Conservation (phyloP, 352 stramenopile genomes). For the Elongisporangium undulatum region DNA sequence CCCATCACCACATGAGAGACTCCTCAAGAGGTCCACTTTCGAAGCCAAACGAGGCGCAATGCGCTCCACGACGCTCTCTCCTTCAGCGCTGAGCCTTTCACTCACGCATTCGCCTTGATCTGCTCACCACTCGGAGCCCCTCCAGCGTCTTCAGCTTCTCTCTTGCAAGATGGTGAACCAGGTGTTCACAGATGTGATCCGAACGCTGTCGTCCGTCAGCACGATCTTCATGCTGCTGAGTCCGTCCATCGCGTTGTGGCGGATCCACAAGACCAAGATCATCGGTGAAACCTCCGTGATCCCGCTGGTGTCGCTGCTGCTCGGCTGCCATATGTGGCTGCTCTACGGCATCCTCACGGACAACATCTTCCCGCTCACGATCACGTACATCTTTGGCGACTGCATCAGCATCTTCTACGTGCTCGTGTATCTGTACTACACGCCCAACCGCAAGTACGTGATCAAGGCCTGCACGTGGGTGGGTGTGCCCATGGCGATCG, state of each 20-base stretch:
- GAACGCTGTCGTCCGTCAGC: conserved; percentile 22
- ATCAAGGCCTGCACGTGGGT: conserved; percentile 15
- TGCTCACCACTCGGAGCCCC: neutral
- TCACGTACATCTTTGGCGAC: conserved; percentile 40
- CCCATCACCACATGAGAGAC: neutral
- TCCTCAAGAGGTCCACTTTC: neutral
- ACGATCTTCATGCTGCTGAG: conserved; percentile 16
- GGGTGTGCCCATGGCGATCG: conserved; percentile 13
- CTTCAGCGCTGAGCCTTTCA: neutral
- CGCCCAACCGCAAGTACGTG: neutral
- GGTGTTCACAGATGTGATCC: neutral
- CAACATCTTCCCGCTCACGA: conserved; percentile 24
- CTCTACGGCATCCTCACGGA: conserved; percentile 2
- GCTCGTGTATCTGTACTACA: conserved; percentile 6
- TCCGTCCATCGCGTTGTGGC: conserved; percentile 8
- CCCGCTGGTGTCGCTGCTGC: conserved; percentile 12
- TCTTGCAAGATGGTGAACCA: neutral
- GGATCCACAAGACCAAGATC: conserved; percentile 14
- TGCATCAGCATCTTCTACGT: conserved; percentile 30
- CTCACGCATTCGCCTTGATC: neutral
- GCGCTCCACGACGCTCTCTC: neutral
- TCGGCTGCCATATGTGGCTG: conserved; percentile 12
- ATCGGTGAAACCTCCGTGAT: conserved; percentile 12
- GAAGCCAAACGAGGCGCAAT: neutral
- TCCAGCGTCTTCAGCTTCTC: neutral